Conservation (phyloP, 768 basidiomycete genomes). For the Russula vinacea region DNA sequence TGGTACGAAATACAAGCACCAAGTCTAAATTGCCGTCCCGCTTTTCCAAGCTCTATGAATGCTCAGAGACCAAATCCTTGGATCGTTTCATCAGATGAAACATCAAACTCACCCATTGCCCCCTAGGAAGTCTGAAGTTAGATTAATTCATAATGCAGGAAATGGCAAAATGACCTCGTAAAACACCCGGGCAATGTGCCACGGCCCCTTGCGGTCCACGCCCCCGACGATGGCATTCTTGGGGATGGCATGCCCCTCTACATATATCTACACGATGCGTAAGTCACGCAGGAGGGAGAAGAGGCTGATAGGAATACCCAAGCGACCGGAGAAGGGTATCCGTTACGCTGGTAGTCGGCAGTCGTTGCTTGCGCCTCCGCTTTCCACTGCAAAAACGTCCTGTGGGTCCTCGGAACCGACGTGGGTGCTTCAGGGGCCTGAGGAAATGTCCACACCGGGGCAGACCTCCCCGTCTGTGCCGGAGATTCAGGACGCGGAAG, state of each 20-base stretch:
- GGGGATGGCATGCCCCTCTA: slow-evolving; percentile 26
- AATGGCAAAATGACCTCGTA: slow-evolving; percentile 21
- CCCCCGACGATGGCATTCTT: slow-evolving; percentile 28
- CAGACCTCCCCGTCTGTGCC: not conserved
- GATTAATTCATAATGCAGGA: not conserved
- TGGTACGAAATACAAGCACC: slow-evolving; percentile 38
- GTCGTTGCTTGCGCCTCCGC: slow-evolving; percentile 20
- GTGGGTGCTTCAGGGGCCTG: not conserved
- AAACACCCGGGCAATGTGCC: slow-evolving; percentile 27
- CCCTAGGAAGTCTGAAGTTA: slow-evolving; percentile 11
- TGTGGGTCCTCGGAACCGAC: not conserved
- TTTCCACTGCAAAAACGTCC: slow-evolving; percentile 25
- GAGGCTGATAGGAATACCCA: slow-evolving; percentile 18
- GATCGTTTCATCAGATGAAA: no score
- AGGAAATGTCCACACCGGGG: not conserved
- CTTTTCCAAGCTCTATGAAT: slow-evolving; percentile 39
- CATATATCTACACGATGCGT: slow-evolving; percentile 18
- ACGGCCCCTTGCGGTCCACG: slow-evolving; percentile 23
- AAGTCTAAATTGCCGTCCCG: slow-evolving; percentile 33
- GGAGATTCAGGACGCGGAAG: not conserved
- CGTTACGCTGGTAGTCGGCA: slow-evolving; percentile 18
- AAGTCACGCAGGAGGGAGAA: not conserved
- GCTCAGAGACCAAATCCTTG: not conserved
- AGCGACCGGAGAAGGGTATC: slow-evolving; percentile 26
- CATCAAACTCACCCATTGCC: slow-evolving; percentile 21